Percentiles rank a stretch among this genome's conserved stretches.
phyloP scores from a whole-genome alignment of 805 yeast genomes.

The Tetrapisispora namnaoensis region DNA sequence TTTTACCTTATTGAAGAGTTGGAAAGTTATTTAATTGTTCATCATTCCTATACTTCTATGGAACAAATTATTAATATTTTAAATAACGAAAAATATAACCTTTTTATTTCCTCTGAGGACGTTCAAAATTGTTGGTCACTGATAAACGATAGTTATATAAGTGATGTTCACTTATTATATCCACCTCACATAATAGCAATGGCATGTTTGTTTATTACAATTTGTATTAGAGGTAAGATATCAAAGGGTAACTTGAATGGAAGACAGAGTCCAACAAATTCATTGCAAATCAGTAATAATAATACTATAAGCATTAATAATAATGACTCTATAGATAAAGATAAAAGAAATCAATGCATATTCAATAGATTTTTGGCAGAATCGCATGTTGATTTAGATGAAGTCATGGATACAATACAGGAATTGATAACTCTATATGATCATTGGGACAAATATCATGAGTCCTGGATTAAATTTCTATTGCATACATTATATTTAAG shows the following conservation, averaged over 20 bases:
- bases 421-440: slow-evolving; percentile 75
- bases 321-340: neutral
- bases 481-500: slow-evolving; percentile 26
- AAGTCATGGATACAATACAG: slow-evolving; percentile 74
- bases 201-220: slow-evolving; percentile 70
- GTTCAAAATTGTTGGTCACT: slow-evolving; percentile 82
- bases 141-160: slow-evolving; percentile 79
- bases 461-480: slow-evolving; percentile 39
- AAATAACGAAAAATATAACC: slow-evolving; percentile 26
- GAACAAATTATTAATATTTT: slow-evolving; percentile 40
- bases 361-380: slow-evolving; percentile 49
- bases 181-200: slow-evolving; percentile 88
- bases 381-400: slow-evolving; percentile 67
- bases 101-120: slow-evolving; percentile 47
- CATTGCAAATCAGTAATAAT: neutral
- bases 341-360: slow-evolving; percentile 11
- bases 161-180: slow-evolving; percentile 70
- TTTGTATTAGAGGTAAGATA: slow-evolving; percentile 26
- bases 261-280: neutral
- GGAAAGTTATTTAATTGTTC: slow-evolving; percentile 58
- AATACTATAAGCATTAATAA: neutral
- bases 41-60: slow-evolving; percentile 65
- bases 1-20: slow-evolving; percentile 87
- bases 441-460: slow-evolving; percentile 81
- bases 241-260: neutral